Evolutionary conservation across 129 eudicot genomes (phyloP), one percentile per base, ranked within the genome.

Genomic region (Apium graveolens): DNA sequence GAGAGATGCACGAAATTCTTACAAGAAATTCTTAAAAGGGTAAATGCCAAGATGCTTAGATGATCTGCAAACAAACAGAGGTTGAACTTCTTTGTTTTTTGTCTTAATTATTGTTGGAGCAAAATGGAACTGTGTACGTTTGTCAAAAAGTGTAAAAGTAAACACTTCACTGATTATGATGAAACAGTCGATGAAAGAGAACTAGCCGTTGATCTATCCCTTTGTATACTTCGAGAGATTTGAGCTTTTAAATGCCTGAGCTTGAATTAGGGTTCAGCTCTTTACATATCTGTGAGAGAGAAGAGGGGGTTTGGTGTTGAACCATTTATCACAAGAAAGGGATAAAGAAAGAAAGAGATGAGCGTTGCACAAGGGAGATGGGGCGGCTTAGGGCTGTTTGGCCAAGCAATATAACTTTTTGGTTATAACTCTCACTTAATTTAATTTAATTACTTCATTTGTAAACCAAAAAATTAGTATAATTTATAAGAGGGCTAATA

Each of bases 201-300:
- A 11, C 9, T 31, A 63, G 34, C 34, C 37, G 39, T 66, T 27
- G 37, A 32, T 66, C 38, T 66, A 21, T 29, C 3, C 24, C 38
- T 31, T 29, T 66, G 5, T 66, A 5, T 27, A 13, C 72, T 66
- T 27, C 38, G 13, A 31, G 7, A 66, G 72, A 66, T 66, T 66
- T 31, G 39, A 66, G 38, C 72, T 66, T 66, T 66, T 66, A 8
- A 31, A 70, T 65, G 80, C 18, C 26, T 65, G 31, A 42, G 34
- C 46, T 65, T 26, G 63, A 37, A 78, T 83, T 85, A 81, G 84
- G 94, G 85, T 80, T 74, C 78, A 26, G 9, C 76, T 75, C 14
- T 82, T 73, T 43, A 41, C 45, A 38, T 35, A 11, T 66, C 16
- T 14, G 10, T 1, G 5, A 6, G 55, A 57, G 37, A 39, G 42